phyloP scores from a whole-genome alignment of 1,284 basidiomycete species.

The Sanghuangporus weigelae region DNA sequence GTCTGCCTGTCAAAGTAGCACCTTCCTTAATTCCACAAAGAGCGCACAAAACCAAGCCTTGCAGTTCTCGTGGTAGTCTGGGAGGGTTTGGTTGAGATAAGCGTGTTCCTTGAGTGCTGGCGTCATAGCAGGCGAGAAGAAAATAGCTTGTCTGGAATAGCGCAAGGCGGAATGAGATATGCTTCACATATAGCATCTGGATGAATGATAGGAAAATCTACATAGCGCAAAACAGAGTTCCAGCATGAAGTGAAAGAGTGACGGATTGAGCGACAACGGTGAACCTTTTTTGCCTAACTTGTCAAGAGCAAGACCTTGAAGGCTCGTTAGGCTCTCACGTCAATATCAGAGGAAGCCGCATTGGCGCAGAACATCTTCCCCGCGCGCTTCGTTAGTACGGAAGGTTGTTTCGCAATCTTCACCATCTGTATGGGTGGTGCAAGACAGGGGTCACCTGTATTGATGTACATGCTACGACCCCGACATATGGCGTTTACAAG shows the following conservation, averaged over 20 bases:
- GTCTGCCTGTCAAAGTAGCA: too few relatives aligned
- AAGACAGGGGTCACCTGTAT: not conserved
- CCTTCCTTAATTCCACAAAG: too few relatives aligned
- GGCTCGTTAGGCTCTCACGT: not conserved
- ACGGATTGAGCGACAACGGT: not conserved
- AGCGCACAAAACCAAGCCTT: too few relatives aligned
- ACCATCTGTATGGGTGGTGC: not conserved
- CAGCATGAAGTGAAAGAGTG: not conserved
- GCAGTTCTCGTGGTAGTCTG: too few relatives aligned
- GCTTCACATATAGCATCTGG: not conserved
- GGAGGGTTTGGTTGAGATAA: not conserved
- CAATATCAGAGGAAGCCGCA: not conserved
- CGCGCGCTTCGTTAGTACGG: not conserved
- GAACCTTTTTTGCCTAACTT: not conserved
- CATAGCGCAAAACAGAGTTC: not conserved
- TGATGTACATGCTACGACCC: not conserved
- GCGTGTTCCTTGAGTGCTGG: not conserved
- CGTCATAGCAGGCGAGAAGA: not conserved
- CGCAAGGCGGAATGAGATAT: not conserved
- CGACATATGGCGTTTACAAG: not conserved
- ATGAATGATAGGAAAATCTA: not conserved
- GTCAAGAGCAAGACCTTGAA: not conserved
- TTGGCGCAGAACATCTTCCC: not conserved
- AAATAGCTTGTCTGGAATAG: not conserved
- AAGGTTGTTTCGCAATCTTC: not conserved